Conservation (phyloP, 208 protist species). For the Acanthamoeba healyi region DNA sequence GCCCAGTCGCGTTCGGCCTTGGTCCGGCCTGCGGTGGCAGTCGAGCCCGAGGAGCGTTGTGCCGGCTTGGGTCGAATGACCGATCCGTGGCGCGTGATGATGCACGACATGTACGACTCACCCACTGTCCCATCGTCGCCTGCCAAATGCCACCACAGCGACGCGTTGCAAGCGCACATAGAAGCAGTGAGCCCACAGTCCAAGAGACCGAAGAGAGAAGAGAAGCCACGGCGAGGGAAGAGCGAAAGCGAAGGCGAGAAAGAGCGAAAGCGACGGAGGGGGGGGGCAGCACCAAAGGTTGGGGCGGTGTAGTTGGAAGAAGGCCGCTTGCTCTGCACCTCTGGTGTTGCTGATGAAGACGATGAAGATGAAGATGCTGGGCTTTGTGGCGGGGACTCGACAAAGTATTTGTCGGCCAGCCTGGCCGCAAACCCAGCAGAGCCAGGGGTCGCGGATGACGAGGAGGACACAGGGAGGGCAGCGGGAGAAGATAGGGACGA, state of each 20-base stretch:
- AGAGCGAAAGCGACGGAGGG: background rate
- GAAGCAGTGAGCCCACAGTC: no score
- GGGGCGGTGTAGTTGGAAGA: background rate
- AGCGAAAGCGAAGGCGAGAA: background rate
- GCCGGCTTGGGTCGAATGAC: background rate
- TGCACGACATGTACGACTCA: constrained; percentile 38
- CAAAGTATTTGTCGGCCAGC: background rate
- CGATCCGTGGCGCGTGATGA: constrained; percentile 14
- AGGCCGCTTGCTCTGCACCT: background rate
- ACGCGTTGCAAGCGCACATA: no score
- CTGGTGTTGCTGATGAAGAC: background rate
- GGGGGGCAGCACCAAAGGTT: background rate
- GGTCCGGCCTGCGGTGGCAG: background rate
- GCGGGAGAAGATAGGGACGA: background rate
- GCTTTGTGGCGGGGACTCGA: background rate
- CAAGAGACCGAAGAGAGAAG: background rate
- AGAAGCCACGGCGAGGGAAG: background rate
- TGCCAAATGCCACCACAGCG: background rate
- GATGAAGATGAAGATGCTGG: background rate
- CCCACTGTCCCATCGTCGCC: background rate
- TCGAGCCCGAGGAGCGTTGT: no score
- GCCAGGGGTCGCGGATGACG: no score
- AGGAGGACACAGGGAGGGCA: background rate
- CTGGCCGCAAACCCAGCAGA: background rate
- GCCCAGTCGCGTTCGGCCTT: background rate